Conservation (phyloP, 768 basidiomycete species). For the Boletus vinaceobasis region DNA sequence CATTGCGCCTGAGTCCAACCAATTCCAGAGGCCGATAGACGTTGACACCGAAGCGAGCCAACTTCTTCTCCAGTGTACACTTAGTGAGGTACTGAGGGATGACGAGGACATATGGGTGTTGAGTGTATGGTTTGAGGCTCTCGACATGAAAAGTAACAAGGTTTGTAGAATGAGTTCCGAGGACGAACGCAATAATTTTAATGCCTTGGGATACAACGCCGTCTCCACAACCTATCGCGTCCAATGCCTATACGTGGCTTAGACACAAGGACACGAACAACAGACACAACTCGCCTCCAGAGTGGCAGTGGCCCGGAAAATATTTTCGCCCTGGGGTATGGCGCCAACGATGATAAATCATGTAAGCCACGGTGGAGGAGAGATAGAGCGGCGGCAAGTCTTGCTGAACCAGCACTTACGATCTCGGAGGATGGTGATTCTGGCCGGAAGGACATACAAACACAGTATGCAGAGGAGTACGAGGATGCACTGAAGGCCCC, state of each 20-base stretch:
- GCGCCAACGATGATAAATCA: conserved; percentile 47
- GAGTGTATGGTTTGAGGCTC: conserved; percentile 39
- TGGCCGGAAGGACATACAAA: conserved; percentile 11
- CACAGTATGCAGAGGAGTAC: no score
- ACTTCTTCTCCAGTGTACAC: no score
- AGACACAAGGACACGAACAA: conserved; percentile 15
- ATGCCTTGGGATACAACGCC: conserved; percentile 36
- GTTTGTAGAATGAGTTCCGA: no score
- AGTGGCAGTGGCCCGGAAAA: conserved; percentile 52
- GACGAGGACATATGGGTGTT: conserved; percentile 43
- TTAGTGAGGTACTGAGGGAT: no score
- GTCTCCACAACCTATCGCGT: conserved; percentile 42
- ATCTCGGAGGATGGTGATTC: conserved; percentile 45
- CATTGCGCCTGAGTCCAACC: conserved; percentile 34
- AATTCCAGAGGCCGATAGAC: no score
- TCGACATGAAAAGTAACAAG: conserved; percentile 33
- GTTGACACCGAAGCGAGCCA: no score
- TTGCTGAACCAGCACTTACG: conserved; percentile 49
- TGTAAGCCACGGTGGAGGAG: conserved; percentile 39
- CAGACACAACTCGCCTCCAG: conserved; percentile 40
- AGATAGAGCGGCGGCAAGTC: conserved; percentile 45
- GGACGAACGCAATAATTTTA: conserved; percentile 28
- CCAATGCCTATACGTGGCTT: conserved; percentile 42
- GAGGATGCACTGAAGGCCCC: no score
- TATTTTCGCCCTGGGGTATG: conserved; percentile 26